Conservation (phyloP, 1,284 basidiomycete species). For the Psilocybe mexicana region DNA sequence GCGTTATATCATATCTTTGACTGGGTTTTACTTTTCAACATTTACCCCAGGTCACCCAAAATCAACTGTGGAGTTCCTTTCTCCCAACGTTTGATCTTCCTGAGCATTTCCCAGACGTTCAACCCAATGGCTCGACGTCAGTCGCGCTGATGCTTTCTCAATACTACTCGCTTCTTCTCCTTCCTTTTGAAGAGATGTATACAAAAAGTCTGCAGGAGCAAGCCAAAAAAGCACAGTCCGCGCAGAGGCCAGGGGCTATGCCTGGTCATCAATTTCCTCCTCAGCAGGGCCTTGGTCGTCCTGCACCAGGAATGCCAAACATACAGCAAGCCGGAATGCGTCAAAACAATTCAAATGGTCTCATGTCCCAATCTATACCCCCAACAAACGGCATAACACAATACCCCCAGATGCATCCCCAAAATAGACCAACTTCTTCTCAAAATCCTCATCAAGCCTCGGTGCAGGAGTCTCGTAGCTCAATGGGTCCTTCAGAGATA, state of each 20-base stretch:
- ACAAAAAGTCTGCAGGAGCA: slow-evolving; percentile 59
- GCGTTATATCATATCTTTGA: slow-evolving; percentile 26
- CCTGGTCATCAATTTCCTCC: slow-evolving; percentile 26
- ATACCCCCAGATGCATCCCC: slow-evolving; percentile 33
- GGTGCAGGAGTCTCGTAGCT: slow-evolving; percentile 24
- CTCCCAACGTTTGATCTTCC: slow-evolving; percentile 63
- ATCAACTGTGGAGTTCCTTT: slow-evolving; percentile 48
- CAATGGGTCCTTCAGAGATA: slow-evolving; percentile 21
- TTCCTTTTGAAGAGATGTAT: slow-evolving; percentile 70
- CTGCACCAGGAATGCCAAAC: slow-evolving; percentile 24
- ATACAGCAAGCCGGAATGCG: slow-evolving; percentile 26
- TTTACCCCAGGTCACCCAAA: slow-evolving; percentile 33
- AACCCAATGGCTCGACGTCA: slow-evolving; percentile 46
- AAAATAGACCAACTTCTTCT: slow-evolving; percentile 23
- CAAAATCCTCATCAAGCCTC: slow-evolving; percentile 42
- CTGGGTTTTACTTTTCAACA: neutral
- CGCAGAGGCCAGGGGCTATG: slow-evolving; percentile 34
- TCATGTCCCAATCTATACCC: slow-evolving; percentile 21
- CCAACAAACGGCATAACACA: slow-evolving; percentile 31
- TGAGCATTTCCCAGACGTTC: slow-evolving; percentile 51
- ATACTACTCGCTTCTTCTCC: slow-evolving; percentile 60
- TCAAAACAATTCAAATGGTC: slow-evolving; percentile 19
- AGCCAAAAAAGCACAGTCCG: slow-evolving; percentile 26
- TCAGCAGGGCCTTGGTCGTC: slow-evolving; percentile 16
- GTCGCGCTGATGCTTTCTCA: slow-evolving; percentile 52